Base-by-base conservation (phyloP, 2,329 filamentous ascomycete species). In the Aspergillus eucalypticola region DNA sequence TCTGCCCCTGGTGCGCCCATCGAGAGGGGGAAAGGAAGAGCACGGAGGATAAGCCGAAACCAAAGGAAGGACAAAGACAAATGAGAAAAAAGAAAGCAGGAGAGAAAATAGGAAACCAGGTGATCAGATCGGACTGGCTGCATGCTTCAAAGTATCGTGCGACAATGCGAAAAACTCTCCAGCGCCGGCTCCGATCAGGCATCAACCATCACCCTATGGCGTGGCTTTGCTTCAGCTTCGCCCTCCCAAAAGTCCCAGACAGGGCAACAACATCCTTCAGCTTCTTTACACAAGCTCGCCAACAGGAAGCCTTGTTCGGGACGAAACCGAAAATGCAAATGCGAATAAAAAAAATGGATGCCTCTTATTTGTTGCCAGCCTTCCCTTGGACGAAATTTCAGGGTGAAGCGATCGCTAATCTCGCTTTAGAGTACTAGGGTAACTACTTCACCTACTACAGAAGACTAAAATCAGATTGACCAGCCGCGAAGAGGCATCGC, bases 111-210 rank as follows among this genome's bases (percentile, higher is more conserved):
- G 32, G 19, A 51, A 25, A 41, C 11, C 41, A 58, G 46, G 19
- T 42, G 58, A 52, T 54, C 41, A 13, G 46, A 52, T 15, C n/a
- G 38, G 46, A 49, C 29, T 54, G 25, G 44, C 51, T 50, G 59
- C 54, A 55, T 55, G 44, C 25, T 52, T 55, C 46, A 51, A 38
- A 35, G 38, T 32, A 64, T 64, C 53, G 63, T 64, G 60, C 63
- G 59, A 64, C 60, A 56, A 35, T 55, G 38, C 48, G 27, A 38
- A 38, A 50, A 44, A 44, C 41, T 51, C 48, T 48, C 29, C 46
- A 29, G 52, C 29, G n/a, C 29, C 42, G 52, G 38, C 39, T 44
- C 25, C 53, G 25, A 55, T 55, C 53, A 55, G 53, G 53, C 53
- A 55, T 46, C 53, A 46, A 55, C 53, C 53, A 48, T 55, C 8